phyloP scores from a whole-genome alignment of 164 flowering plant genomes.

The Stephania japonica region DNA sequence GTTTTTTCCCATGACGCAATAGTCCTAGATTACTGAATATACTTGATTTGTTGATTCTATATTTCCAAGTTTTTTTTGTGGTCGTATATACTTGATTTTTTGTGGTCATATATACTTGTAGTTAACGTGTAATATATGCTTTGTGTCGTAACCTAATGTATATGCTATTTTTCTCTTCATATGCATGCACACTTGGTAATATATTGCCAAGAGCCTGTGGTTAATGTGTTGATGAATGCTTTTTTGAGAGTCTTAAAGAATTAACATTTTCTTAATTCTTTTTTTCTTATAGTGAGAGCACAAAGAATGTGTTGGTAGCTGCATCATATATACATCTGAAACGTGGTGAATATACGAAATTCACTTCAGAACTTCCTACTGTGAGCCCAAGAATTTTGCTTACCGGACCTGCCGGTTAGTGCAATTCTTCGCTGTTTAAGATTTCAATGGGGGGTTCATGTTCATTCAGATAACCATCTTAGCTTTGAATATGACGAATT shows the following conservation, averaged over 20 bases:
- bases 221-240: neutral
- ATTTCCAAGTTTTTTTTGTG: no score
- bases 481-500: neutral
- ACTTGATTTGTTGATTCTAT: no score
- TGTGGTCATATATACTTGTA: no score
- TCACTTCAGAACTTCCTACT: slow-evolving; percentile 64
- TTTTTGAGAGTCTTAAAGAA: neutral
- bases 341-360: slow-evolving; percentile 62
- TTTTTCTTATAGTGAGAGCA: slow-evolving; percentile 59
- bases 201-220: neutral
- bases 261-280: neutral
- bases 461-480: neutral
- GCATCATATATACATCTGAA: slow-evolving; percentile 76
- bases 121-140: no score
- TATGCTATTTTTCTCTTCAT: no score
- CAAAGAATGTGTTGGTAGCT: slow-evolving; percentile 69
- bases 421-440: neutral
- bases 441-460: neutral
- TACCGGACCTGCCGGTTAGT: slow-evolving; percentile 77
- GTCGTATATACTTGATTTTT: no score
- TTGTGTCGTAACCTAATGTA: no score
- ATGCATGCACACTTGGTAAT: no score
- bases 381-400: slow-evolving; percentile 80
- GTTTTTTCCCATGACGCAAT: no score
- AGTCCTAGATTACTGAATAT: no score